Conservation (phyloP, 2,329 filamentous ascomycete species). For the Penicillium sp. region DNA sequence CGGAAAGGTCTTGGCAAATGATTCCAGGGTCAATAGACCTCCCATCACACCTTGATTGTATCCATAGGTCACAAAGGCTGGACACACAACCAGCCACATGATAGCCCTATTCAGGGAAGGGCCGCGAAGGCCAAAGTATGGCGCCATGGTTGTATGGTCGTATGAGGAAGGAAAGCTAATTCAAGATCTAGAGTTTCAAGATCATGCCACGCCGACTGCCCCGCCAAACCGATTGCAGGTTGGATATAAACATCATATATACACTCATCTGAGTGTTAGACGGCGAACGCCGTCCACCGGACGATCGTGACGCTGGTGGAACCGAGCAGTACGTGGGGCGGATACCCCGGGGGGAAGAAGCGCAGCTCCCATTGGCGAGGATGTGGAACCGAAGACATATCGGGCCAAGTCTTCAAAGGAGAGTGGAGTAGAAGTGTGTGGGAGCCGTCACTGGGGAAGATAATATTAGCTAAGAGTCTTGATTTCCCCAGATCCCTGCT, state of each 20-base stretch:
- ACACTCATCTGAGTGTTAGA: neutral
- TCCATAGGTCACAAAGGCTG: slow-evolving; percentile 39
- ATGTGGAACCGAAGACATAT: neutral
- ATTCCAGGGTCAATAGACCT: slow-evolving; percentile 54
- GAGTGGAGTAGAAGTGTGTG: neutral
- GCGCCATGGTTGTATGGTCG: neutral
- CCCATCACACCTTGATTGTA: slow-evolving; percentile 47
- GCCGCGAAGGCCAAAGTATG: slow-evolving; percentile 16
- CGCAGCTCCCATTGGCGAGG: neutral
- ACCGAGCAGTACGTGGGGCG: neutral
- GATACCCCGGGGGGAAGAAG: neutral
- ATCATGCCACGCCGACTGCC: neutral
- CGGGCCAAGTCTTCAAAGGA: neutral
- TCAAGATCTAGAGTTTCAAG: neutral
- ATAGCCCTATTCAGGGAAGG: slow-evolving; percentile 16
- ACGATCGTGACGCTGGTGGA: neutral
- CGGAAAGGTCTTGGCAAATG: slow-evolving; percentile 48
- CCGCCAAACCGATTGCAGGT: neutral
- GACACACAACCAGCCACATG: slow-evolving; percentile 23
- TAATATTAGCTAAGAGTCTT: neutral
- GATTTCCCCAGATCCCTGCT: neutral
- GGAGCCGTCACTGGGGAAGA: neutral
- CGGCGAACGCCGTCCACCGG: slow-evolving; percentile 1
- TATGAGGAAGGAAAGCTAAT: neutral
- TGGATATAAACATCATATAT: slow-evolving; percentile 1